These are phyloP conservation scores for Funneliformis geosporum DNA, from an alignment of 192 early-diverging fungal species.

Conservation along the genomic window DNA sequence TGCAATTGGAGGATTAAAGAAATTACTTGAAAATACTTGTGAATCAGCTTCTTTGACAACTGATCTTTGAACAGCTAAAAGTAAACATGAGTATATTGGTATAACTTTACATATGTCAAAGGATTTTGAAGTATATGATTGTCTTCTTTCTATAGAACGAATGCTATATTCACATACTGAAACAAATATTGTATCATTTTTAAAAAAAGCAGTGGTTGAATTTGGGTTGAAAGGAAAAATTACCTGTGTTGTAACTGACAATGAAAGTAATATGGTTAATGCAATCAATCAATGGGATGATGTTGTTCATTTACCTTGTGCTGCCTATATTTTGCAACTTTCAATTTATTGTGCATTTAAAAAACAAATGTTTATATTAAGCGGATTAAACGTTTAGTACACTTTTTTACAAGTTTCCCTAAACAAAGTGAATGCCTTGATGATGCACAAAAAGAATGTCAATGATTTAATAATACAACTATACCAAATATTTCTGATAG, in stretches of 20 bases:
- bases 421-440: constrained; percentile 2
- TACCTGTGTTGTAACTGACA: background rate
- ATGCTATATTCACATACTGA: background rate
- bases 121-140: too few species aligned
- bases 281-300: background rate
- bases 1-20: too few species aligned
- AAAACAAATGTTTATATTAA: constrained; percentile 6
- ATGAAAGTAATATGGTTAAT: background rate
- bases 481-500: background rate
- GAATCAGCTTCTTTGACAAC: too few species aligned
- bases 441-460: background rate
- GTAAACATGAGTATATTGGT: too few species aligned
- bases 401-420: background rate
- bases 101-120: too few species aligned
- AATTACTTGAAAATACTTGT: too few species aligned
- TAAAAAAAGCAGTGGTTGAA: background rate
- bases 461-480: background rate
- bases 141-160: too few species aligned
- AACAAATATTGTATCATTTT: background rate
- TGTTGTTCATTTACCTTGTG: background rate
- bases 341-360: constrained; percentile 1
- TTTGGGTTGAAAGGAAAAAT: constrained; percentile 3
- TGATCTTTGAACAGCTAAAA: too few species aligned
- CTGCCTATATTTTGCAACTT: background rate
- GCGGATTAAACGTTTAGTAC: background rate